phyloP scores from a whole-genome alignment of 2,329 filamentous ascomycete species.

The Fusarium sp. region DNA sequence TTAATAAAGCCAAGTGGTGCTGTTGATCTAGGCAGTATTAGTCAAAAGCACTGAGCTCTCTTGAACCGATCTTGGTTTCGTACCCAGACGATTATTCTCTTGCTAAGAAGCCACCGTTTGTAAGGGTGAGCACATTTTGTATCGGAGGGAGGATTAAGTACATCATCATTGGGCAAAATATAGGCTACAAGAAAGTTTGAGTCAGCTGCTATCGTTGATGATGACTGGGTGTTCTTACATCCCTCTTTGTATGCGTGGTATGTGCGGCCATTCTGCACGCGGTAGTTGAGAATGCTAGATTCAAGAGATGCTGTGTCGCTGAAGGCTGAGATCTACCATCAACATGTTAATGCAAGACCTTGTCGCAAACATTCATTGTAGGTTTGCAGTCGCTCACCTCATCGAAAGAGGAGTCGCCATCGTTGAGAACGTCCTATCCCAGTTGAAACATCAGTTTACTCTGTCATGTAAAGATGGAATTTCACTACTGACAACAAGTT shows the following conservation, averaged over 20 bases:
- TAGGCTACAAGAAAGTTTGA: not conserved
- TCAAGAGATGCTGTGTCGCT: constrained; percentile 39
- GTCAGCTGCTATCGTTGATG: too few species aligned
- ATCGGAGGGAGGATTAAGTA: too few species aligned
- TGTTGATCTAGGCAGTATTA: too few species aligned
- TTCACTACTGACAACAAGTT: not conserved
- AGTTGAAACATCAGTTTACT: not conserved
- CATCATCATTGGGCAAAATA: constrained; percentile 19
- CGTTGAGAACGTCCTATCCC: not conserved
- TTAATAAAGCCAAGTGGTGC: constrained; percentile 17
- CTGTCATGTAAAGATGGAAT: not conserved
- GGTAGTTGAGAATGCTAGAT: constrained; percentile 40
- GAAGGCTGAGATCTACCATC: not conserved
- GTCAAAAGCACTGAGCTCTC: too few species aligned
- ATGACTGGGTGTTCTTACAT: too few species aligned
- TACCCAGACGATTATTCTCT: too few species aligned
- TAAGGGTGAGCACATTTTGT: too few species aligned
- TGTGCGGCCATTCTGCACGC: constrained; percentile 47
- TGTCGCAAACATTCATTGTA: not conserved
- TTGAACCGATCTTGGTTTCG: too few species aligned
- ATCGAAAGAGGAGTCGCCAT: constrained; percentile 15
- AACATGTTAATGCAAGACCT: not conserved
- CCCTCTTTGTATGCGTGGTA: constrained; percentile 50
- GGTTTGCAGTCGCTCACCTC: not conserved
- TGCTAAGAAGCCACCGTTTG: too few species aligned